phyloP scores from a whole-genome alignment of 1,139 yeast species.

The Wickerhamiella infanticola region DNA sequence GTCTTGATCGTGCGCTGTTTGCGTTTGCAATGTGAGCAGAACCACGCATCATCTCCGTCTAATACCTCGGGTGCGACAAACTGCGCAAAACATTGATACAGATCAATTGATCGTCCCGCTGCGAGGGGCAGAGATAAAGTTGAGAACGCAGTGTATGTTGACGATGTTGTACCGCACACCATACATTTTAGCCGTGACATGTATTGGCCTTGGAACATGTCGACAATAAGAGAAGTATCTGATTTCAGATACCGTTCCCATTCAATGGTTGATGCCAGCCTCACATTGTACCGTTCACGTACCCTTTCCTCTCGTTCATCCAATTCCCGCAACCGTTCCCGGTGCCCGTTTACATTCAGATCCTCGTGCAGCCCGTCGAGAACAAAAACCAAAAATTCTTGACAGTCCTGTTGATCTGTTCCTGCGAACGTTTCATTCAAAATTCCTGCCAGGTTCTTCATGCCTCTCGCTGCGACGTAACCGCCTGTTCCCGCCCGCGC shows the following conservation, averaged over 20 bases:
- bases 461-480: constrained; percentile 38
- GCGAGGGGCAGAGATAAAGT: constrained; percentile 49
- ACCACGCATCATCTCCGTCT: constrained; percentile 79
- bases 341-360: constrained; percentile 50
- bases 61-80: constrained; percentile 53
- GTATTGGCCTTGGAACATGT: constrained; percentile 82
- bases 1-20: constrained; percentile 54
- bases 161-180: constrained; percentile 63
- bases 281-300: constrained; percentile 59
- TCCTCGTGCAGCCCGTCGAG: constrained; percentile 85
- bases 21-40: constrained; percentile 65
- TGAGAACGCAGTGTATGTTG: constrained; percentile 74
- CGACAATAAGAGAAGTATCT: constrained; percentile 74
- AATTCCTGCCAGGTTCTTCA: constrained; percentile 51
- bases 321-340: constrained; percentile 38
- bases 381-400: constrained; percentile 72
- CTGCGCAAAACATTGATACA: constrained; percentile 54
- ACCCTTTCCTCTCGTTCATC: constrained; percentile 61
- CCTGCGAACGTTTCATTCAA: constrained; percentile 57
- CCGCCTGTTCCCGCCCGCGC: constrained; percentile 32
- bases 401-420: constrained; percentile 86
- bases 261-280: constrained; percentile 81
- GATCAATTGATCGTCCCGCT: constrained; percentile 25
- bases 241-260: constrained; percentile 86
- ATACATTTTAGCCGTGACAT: constrained; percentile 65